Evolutionary conservation across 495 filamentous ascomycete species (phyloP).

Genomic region (Penicillium odoratum): DNA sequence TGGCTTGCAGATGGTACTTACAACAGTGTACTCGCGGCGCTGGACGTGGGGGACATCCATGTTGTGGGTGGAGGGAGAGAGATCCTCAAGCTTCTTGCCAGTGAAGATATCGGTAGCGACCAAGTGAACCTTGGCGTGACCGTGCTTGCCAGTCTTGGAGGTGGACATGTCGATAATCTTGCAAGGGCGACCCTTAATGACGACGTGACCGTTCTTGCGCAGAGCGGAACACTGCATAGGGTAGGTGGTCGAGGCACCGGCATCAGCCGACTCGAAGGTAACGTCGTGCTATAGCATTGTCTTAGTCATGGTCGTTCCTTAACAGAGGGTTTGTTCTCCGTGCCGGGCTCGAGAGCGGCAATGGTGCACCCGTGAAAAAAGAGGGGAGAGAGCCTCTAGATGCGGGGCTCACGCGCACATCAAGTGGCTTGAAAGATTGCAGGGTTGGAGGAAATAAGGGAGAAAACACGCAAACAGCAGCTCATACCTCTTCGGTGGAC

Average conservation of each 20-base stretch:
- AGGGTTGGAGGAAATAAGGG: constrained; percentile 6
- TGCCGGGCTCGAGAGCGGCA: constrained; percentile 7
- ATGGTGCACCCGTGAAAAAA: constrained; percentile 22
- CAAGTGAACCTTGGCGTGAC: constrained; percentile 99
- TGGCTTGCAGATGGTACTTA: constrained; percentile 49
- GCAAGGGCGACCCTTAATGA: constrained; percentile 97
- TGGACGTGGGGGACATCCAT: constrained; percentile 97
- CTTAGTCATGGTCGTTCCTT: not conserved
- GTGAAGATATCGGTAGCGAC: constrained; percentile 99
- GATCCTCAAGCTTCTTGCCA: constrained; percentile 98
- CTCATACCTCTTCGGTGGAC: constrained; percentile 46
- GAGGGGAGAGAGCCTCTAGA: constrained; percentile 27
- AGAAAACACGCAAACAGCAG: constrained; percentile 3
- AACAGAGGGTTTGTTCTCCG: not conserved
- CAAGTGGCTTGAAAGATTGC: constrained; percentile 11
- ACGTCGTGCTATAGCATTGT: constrained; percentile 67
- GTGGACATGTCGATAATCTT: constrained; percentile 99
- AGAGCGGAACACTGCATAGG: constrained; percentile 99
- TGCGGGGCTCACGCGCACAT: constrained; percentile 34
- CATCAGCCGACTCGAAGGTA: constrained; percentile 88
- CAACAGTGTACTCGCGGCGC: constrained; percentile 90
- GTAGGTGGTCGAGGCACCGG: constrained; percentile 89
- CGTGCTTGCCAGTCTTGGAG: constrained; percentile 99
- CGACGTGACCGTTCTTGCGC: constrained; percentile 97
- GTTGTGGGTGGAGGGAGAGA: constrained; percentile 99